These are phyloP conservation scores for Cryphonectria naterciae DNA, from an alignment of 2,329 filamentous ascomycete species.

Conservation along the genomic window DNA sequence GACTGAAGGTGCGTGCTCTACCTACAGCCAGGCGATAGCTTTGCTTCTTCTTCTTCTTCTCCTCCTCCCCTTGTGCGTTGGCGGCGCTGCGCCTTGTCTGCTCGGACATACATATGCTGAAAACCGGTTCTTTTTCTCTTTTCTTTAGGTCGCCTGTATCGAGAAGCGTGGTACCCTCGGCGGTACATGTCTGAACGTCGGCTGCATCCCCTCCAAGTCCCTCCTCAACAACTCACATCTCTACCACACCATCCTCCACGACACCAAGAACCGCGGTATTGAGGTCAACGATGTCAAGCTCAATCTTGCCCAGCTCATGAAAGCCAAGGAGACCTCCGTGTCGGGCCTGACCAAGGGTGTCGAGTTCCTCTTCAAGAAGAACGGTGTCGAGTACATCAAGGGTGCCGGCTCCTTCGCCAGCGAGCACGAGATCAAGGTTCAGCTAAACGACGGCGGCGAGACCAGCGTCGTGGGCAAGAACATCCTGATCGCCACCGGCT, in stretches of 20 bases:
- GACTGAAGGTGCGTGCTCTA: constrained; percentile 74
- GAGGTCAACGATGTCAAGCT: constrained; percentile 97
- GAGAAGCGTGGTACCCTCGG: constrained; percentile 96
- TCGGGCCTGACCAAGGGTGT: constrained; percentile 91
- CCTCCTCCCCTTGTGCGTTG: background rate
- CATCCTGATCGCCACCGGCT: constrained; percentile 96
- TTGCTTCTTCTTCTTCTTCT: background rate
- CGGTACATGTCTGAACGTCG: constrained; percentile 97
- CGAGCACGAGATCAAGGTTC: constrained; percentile 90
- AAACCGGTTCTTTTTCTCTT: background rate
- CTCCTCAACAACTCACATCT: constrained; percentile 99
- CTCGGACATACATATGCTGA: background rate
- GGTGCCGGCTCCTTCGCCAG: constrained; percentile 85
- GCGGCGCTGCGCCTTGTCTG: background rate
- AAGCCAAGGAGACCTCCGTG: constrained; percentile 95
- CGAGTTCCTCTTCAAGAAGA: constrained; percentile 99
- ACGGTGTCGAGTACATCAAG: constrained; percentile 97
- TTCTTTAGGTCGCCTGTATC: constrained; percentile 82
- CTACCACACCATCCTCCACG: constrained; percentile 95
- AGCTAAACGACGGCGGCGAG: constrained; percentile 89
- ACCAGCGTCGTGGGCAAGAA: constrained; percentile 89
- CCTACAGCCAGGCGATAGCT: background rate
- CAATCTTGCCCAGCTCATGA: constrained; percentile 95
- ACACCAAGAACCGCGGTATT: constrained; percentile 96
- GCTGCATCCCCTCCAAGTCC: constrained; percentile 98